Percentiles rank a stretch among this genome's conserved stretches.
phyloP scores from a whole-genome alignment of 129 eudicot genomes.

The Flaveria linearis region DNA sequence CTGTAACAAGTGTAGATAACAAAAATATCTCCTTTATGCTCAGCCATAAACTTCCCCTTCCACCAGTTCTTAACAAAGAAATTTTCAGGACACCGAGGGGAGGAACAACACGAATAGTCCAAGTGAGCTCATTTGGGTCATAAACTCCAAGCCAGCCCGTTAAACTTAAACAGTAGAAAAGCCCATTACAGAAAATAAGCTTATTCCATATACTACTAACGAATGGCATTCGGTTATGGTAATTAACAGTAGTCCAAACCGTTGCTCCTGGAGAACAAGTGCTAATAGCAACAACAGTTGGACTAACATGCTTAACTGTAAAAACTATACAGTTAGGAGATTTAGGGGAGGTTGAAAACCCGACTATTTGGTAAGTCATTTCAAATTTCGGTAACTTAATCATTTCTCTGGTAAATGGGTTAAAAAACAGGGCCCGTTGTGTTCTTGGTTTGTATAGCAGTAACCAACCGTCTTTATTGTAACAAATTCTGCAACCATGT shows the following conservation, averaged over 20 bases:
- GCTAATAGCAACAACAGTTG: constrained; percentile 74
- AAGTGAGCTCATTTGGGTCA: constrained; percentile 59
- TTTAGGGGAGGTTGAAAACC: constrained; percentile 72
- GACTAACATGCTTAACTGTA: constrained; percentile 79
- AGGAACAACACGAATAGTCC: constrained; percentile 78
- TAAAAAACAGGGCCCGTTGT: constrained; percentile 58
- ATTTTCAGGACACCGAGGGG: constrained; percentile 89
- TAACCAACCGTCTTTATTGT: constrained; percentile 82
- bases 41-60: constrained; percentile 91
- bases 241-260: constrained; percentile 80
- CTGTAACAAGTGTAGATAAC: constrained; percentile 76
- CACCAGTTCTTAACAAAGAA: constrained; percentile 84
- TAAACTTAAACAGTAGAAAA: constrained; percentile 73
- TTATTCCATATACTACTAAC: constrained; percentile 93
- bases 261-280: constrained; percentile 82
- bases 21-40: constrained; percentile 71
- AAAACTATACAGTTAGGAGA: constrained; percentile 64
- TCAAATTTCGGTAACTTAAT: constrained; percentile 78
- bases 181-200: constrained; percentile 68
- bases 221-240: constrained; percentile 81
- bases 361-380: constrained; percentile 66
- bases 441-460: constrained; percentile 68
- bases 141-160: constrained; percentile 93
- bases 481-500: constrained; percentile 68
- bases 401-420: constrained; percentile 70